Evolutionary conservation across 345 rosid species (phyloP).

Genomic region (Gossypium herbaceum): DNA sequence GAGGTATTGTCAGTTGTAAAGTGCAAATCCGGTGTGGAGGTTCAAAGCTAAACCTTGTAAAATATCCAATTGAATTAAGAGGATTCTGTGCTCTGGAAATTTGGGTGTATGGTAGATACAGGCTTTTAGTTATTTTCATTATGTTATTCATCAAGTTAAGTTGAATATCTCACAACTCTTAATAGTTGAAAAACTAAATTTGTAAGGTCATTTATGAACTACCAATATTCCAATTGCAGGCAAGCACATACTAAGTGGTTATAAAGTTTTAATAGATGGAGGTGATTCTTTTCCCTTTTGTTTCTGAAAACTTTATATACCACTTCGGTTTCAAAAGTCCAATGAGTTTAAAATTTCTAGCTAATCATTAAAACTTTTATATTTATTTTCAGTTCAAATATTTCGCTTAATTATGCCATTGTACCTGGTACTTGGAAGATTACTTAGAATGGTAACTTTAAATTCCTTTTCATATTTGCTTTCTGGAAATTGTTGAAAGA

Average conservation of each 20-base stretch:
- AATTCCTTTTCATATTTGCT: background rate
- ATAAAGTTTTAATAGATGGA: background rate
- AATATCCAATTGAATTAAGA: background rate
- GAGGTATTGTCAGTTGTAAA: background rate
- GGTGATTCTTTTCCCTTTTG: background rate
- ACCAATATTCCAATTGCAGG: background rate
- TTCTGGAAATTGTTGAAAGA: background rate
- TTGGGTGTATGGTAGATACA: background rate
- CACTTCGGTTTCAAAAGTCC: background rate
- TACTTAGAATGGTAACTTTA: background rate
- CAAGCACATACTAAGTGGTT: background rate
- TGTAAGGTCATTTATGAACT: background rate
- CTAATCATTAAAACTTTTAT: background rate
- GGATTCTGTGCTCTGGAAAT: background rate
- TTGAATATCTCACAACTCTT: background rate
- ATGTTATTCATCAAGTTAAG: background rate
- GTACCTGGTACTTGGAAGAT: background rate
- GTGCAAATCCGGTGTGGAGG: background rate
- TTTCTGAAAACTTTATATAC: background rate
- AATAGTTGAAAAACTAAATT: background rate
- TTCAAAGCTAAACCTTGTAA: conserved; percentile 2
- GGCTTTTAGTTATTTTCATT: background rate
- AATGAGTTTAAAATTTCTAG: background rate
- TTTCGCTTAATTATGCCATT: background rate
- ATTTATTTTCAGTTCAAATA: too few relatives aligned